Percentiles rank a stretch among this genome's conserved stretches.
Conservation (phyloP, 108 stramenopile species). For the Parietichytrium sp. region DNA sequence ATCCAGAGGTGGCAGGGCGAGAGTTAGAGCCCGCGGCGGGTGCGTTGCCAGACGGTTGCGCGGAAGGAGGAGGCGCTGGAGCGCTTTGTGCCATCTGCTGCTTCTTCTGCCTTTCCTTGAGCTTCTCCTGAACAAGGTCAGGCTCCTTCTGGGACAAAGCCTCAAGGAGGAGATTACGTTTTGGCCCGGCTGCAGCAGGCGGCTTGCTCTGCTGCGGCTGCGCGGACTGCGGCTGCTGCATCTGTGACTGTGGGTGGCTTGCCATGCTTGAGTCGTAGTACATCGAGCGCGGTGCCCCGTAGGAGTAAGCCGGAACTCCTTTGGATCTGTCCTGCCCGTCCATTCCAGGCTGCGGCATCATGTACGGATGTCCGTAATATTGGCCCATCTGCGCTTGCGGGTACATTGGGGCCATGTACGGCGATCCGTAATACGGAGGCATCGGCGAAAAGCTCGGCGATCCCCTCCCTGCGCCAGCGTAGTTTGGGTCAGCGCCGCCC, state of each 20-base stretch:
- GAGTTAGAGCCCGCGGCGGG: too few relatives aligned
- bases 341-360: slow-evolving; percentile 33
- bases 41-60: too few relatives aligned
- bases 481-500: not conserved
- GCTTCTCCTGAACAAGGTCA: too few relatives aligned
- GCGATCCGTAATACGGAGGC: not conserved
- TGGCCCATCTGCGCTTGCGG: not conserved
- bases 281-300: not conserved
- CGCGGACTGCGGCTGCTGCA: not conserved
- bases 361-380: not conserved
- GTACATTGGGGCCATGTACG: not conserved
- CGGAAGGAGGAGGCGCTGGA: not conserved
- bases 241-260: not conserved
- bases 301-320: not conserved
- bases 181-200: too few relatives aligned
- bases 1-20: too few relatives aligned
- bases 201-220: not conserved
- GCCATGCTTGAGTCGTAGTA: not conserved
- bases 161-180: not conserved
- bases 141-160: not conserved
- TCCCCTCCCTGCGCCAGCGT: not conserved
- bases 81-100: not conserved
- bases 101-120: slow-evolving; percentile 19
- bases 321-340: not conserved
- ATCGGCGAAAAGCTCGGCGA: slow-evolving; percentile 13